Evolutionary conservation across 2,329 filamentous ascomycete species (phyloP).

Genomic region (Exutisphaerella laricina): DNA sequence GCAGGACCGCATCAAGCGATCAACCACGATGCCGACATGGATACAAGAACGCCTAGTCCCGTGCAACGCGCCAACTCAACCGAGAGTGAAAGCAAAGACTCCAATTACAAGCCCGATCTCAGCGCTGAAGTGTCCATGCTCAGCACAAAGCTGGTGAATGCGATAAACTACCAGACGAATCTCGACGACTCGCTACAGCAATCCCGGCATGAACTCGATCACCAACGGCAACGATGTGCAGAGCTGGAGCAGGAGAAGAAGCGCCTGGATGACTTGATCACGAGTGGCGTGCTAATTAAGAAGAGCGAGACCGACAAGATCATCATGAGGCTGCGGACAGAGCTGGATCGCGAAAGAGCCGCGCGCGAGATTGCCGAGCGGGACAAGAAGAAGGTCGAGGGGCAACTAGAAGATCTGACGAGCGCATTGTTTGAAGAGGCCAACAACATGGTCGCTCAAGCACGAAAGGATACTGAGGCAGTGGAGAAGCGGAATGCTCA

Average conservation of each 20-base stretch:
- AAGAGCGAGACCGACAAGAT: conserved; percentile 63
- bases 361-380: conserved; percentile 41
- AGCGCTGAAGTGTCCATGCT: conserved; percentile 78
- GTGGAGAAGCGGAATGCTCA: conserved; percentile 78
- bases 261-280: conserved; percentile 64
- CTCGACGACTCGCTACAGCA: conserved; percentile 83
- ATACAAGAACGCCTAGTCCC: conserved; percentile 40
- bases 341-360: conserved; percentile 40
- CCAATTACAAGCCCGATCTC: conserved; percentile 51
- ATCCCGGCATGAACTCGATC: conserved; percentile 76
- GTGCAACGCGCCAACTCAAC: conserved; percentile 22
- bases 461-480: conserved; percentile 76
- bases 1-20: conserved; percentile 10
- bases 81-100: conserved; percentile 37
- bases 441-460: conserved; percentile 93
- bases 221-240: conserved; percentile 60
- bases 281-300: conserved; percentile 68
- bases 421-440: conserved; percentile 95
- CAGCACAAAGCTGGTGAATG: conserved; percentile 93
- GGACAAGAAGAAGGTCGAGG: conserved; percentile 84
- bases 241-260: conserved; percentile 64
- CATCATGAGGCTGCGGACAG: conserved; percentile 37
- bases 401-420: conserved; percentile 84
- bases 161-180: conserved; percentile 91
- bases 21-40: conserved; percentile 28